phyloP scores from a whole-genome alignment of 768 basidiomycete genomes.

The Rhizopogon vesiculosus region DNA sequence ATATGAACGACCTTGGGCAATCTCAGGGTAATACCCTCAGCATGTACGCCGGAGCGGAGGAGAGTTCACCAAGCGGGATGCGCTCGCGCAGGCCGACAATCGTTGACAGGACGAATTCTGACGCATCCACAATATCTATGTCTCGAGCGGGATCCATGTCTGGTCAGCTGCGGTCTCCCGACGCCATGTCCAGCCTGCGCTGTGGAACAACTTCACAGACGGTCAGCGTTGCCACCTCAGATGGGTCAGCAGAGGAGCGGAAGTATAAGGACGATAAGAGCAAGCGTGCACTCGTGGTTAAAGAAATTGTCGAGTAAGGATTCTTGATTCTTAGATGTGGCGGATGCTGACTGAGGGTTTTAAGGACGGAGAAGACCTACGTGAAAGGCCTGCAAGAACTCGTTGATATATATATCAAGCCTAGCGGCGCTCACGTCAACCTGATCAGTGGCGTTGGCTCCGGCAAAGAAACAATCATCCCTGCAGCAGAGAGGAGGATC shows the following conservation, averaged over 20 bases:
- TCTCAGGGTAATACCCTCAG: constrained; percentile 54
- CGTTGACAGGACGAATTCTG: constrained; percentile 37
- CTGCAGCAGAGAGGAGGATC: constrained; percentile 78
- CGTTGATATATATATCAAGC: constrained; percentile 92
- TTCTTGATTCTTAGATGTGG: constrained; percentile 2
- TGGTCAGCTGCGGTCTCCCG: constrained; percentile 59
- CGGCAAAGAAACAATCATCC: constrained; percentile 80
- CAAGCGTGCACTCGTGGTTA: constrained; percentile 78
- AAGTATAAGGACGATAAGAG: constrained; percentile 90
- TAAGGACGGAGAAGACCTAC: constrained; percentile 90
- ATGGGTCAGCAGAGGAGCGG: constrained; percentile 74
- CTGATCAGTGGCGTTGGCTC: constrained; percentile 67
- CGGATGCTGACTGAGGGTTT: constrained; percentile 9
- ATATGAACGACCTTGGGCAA: constrained; percentile 87
- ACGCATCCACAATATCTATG: constrained; percentile 44
- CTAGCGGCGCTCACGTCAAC: constrained; percentile 67
- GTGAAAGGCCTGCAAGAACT: constrained; percentile 92
- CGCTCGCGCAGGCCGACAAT: constrained; percentile 68
- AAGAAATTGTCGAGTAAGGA: constrained; percentile 88
- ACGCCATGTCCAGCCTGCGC: constrained; percentile 57
- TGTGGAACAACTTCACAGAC: constrained; percentile 61
- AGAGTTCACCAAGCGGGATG: constrained; percentile 30
- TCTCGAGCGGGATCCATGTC: constrained; percentile 45
- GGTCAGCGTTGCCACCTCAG: constrained; percentile 66
- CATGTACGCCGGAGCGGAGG: constrained; percentile 50